A percentile compares a stretch with the other conserved stretches of the same genome.
Evolutionary conservation across 495 filamentous ascomycete genomes (phyloP).

Genomic region (Tetracladium marchalianum): DNA sequence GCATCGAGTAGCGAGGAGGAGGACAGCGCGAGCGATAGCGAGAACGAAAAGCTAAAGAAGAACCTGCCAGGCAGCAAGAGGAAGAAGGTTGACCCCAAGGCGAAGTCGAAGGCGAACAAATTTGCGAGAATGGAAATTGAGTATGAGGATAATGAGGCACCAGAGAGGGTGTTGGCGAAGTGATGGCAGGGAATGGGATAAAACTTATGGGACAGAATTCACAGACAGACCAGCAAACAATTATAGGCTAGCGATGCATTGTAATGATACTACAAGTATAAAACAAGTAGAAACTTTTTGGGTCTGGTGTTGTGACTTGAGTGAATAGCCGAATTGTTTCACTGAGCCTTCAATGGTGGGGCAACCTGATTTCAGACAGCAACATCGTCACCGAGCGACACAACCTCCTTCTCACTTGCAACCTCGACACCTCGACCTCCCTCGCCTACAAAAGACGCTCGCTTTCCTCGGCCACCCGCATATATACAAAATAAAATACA

Average conservation of each 20-base stretch:
- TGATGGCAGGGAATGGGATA: slow-evolving; percentile 2
- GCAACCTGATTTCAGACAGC: background rate
- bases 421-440: background rate
- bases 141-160: slow-evolving; percentile 43
- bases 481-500: slow-evolving; percentile 5
- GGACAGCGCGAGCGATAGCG: slow-evolving; percentile 33
- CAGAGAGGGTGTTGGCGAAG: slow-evolving; percentile 10
- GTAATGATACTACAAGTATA: background rate
- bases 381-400: background rate
- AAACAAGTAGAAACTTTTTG: background rate
- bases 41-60: slow-evolving; percentile 40
- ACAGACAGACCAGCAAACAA: background rate
- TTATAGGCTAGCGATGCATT: background rate
- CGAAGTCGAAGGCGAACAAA: slow-evolving; percentile 54
- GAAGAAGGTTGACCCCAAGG: slow-evolving; percentile 44
- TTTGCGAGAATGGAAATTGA: slow-evolving; percentile 58
- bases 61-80: slow-evolving; percentile 51
- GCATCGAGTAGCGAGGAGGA: slow-evolving; percentile 37
- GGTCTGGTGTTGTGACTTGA: too few species aligned
- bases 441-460: background rate
- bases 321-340: background rate
- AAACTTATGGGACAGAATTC: background rate
- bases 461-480: too few species aligned
- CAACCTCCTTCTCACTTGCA: background rate
- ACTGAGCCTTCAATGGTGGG: background rate